Base-by-base conservation (phyloP, 306 rosid species). In the Quercus bicolor region DNA sequence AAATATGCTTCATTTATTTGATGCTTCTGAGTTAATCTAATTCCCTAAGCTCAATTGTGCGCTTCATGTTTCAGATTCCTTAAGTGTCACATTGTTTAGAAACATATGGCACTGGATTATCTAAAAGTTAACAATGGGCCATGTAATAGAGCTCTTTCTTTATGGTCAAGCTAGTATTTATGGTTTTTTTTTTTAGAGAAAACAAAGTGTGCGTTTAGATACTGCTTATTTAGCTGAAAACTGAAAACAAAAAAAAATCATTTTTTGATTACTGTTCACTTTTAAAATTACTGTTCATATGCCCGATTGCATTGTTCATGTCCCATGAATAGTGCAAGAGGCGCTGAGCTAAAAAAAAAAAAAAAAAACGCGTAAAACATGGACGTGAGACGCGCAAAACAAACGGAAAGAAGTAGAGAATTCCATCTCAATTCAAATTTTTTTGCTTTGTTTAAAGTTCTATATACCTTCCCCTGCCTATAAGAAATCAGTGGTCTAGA, bases 381-480 rank as follows among this genome's bases (percentile, higher is more conserved):
- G 28, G 28, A 26, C 28, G 28, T 26, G 28, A 26, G 28, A 26
- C 2, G 28, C 2, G 28, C 28, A 26, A 26, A 26, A 26, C 28
- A 26, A 26, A 26, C 2, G 28, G 74, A 48, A 78, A 81, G 69
- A 80, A 53, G 78, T 7, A 79, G 57, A 60, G 37, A 65, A 73
- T 75, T 78, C 57, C 66, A 37, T 56, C 51, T 77, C 70, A 79
- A 70, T 76, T 86, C 86, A 82, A 77, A 76, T 62, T 33, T 48
- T 45, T 55, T 76, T 24, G 81, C 28, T 57, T 51, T 19, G 65
- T 7, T 37, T 62, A 20, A 34, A 73, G 70, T 13, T 31, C 56
- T 82, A 85, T 82, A 85, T 89, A 59, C 94, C 89, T 88, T 91
- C 89, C 94, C 83, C 74, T 62, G 26, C 78, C 61, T 74, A 84